Base-by-base conservation (phyloP, 208 protist species). In the Strigomonas culicis region DNA sequence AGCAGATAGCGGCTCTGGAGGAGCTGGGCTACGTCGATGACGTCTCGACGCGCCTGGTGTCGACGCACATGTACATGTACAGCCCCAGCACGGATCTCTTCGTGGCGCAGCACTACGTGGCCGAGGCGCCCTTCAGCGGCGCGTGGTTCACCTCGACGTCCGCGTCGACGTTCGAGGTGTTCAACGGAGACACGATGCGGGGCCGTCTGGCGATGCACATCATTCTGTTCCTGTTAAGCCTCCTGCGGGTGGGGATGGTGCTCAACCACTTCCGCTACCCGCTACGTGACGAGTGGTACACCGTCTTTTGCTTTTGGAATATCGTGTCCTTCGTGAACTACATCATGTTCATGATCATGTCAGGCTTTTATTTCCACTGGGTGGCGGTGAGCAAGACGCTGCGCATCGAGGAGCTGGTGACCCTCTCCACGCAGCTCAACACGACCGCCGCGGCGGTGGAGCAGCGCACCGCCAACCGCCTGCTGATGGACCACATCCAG, bases 1-100 rank as follows among this genome's bases (percentile, higher is more conserved):
- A 19, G 8, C 22, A 36, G 24, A 1, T 68, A n/a, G 22, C n/a
- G 7, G 59, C 61, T 7, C 63, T 80, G 28, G 49, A 64, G 27
- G 22, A 27, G 3, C 25, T 68, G 7, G 70, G 59, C 36, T 70
- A 70, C 59, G 53, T 76, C 49, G 74, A 80, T 39, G 67, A 80
- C 36, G 34, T 66, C 47, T 47, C 57, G 27, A 80, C 74, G 22
- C 66, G 74, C 15, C 56, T 75, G 7, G 72, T 69, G 15, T 55
- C 57, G 27, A 39, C 73, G n/a, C 11, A 47, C 10, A 17, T 78
- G 41, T 78, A 61, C 59, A 31, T 64, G n/a, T 81, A 78, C 72
- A 78, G 68, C 57, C 71, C 72, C 10, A 59, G 63, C 50, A 49
- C 60, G 43, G 67, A 77, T 46, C 34, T 64, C 17, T 78, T 81